Conservation (phyloP, 768 basidiomycete species). For the Trametes cinnabarina region DNA sequence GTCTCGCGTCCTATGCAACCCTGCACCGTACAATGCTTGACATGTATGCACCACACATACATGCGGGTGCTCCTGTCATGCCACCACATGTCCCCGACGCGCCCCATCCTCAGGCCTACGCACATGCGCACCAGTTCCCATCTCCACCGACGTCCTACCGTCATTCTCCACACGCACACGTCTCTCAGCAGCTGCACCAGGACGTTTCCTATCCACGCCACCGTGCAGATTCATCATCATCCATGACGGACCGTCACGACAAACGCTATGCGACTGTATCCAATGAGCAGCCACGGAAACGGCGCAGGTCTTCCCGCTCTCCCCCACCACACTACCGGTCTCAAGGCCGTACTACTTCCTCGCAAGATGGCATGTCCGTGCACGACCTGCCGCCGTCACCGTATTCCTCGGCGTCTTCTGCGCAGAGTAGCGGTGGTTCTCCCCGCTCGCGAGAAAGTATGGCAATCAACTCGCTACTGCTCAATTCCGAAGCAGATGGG, state of each 20-base stretch:
- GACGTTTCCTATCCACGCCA: background rate
- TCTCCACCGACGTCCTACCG: conserved; percentile 29
- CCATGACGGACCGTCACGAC: conserved; percentile 2
- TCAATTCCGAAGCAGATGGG: conserved; percentile 36
- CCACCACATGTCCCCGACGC: conserved; percentile 17
- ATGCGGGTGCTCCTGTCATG: conserved; percentile 16
- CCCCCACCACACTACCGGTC: conserved; percentile 36
- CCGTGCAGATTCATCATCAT: conserved; percentile 38
- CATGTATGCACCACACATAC: conserved; percentile 34
- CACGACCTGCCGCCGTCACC: conserved; percentile 69
- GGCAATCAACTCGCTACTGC: conserved; percentile 74
- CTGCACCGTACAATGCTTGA: conserved; percentile 74
- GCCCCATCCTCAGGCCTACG: conserved; percentile 14
- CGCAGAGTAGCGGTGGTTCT: conserved; percentile 61
- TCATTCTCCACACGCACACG: conserved; percentile 35
- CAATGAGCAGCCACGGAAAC: conserved; percentile 41
- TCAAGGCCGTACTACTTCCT: conserved; percentile 13
- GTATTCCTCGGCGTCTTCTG: conserved; percentile 68
- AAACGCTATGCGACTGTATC: conserved; percentile 3
- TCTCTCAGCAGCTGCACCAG: conserved; percentile 7
- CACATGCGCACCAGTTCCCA: conserved; percentile 22
- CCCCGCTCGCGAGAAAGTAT: conserved; percentile 72
- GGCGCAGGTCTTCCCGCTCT: conserved; percentile 60
- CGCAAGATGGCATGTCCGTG: conserved; percentile 34
- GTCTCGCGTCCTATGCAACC: conserved; percentile 66